Evolutionary conservation across 306 rosid genomes (phyloP), one percentile per base, ranked within the genome.

Genomic region (Prosopis cineraria): DNA sequence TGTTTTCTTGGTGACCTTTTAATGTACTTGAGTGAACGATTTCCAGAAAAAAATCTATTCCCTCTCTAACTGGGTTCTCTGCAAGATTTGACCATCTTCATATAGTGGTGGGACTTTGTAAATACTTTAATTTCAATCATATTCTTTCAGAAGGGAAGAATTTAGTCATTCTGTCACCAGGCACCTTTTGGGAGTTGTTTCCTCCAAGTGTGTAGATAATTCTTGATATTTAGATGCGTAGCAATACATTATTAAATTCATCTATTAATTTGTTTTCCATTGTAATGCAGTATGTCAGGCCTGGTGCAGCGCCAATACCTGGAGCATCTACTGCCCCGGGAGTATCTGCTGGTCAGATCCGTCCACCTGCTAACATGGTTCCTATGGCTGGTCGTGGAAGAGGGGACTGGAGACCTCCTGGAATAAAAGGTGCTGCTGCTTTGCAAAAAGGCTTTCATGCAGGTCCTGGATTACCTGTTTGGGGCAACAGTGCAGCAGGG

Each of bases 321-420:
- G 98, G 97, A 70, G 88, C 79, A 64, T 2, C 93, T 64, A 75
- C 98, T 78, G 80, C 84, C 75, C 96, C 89, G 24, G 99, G 90
- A 86, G 97, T 86, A 74, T 87, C 86, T 58, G 87, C 94, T 75
- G 91, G 90, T 85, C 99, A 84, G 88, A 87, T 88, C 89, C 99
- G 98, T 76, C 98, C 99, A 4, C 90, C 70, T 53, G 83, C 77
- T 53, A 89, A 80, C 88, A 72, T 91, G 89, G 92, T 83, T 78
- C 83, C 86, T 39, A 20, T 80, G 68, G 75, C 83, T 84, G 99
- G 99, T 83, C 94, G 98, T 76, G 99, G 97, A 63, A 87, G 99
- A 84, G 98, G 98, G 83, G 99, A 96, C 62, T 96, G 99, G 99
- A 91, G 98, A 88, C 97, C 99, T 41, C 30, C 84, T 69, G 98